Evolutionary conservation across 2,329 filamentous ascomycete genomes (phyloP).

Genomic region (Endocalyx cinctus): DNA sequence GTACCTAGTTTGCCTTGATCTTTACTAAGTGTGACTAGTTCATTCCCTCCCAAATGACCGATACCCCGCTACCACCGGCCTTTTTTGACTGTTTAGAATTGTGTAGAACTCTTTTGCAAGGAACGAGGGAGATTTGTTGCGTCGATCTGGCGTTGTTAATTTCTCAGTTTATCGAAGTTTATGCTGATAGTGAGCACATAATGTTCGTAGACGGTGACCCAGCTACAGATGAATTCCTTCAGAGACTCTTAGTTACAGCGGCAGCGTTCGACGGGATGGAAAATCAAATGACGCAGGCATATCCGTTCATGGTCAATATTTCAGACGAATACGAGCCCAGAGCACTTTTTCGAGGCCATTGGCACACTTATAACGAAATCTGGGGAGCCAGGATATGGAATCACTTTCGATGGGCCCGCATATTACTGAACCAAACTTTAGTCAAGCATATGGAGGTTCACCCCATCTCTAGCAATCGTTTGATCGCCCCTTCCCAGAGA

Average conservation of each 20-base stretch:
- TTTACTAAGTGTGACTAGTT: constrained; percentile 30
- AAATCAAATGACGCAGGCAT: constrained; percentile 26
- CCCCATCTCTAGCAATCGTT: constrained; percentile 31
- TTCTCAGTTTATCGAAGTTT: constrained; percentile 36
- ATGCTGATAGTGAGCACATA: constrained; percentile 29
- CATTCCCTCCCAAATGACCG: constrained; percentile 38
- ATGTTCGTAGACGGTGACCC: constrained; percentile 33
- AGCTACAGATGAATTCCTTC: constrained; percentile 30
- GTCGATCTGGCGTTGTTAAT: constrained; percentile 38
- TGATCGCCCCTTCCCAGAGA: constrained; percentile 26
- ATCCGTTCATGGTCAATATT: constrained; percentile 32
- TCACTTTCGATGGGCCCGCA: constrained; percentile 55
- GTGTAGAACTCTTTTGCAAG: constrained; percentile 28
- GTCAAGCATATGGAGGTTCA: constrained; percentile 34
- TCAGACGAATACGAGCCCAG: constrained; percentile 29
- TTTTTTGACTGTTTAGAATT: constrained; percentile 41
- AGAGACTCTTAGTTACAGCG: constrained; percentile 37
- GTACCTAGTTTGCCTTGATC: neutral
- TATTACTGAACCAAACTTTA: constrained; percentile 48
- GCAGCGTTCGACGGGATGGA: constrained; percentile 36
- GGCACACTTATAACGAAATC: constrained; percentile 51
- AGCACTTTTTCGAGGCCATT: constrained; percentile 46
- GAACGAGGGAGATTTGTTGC: constrained; percentile 31
- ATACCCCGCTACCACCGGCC: constrained; percentile 33
- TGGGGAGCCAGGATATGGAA: constrained; percentile 54